These are phyloP conservation scores for Hypsizygus ulmarius DNA, from an alignment of 1,284 basidiomycete species.

Conservation along the genomic window DNA sequence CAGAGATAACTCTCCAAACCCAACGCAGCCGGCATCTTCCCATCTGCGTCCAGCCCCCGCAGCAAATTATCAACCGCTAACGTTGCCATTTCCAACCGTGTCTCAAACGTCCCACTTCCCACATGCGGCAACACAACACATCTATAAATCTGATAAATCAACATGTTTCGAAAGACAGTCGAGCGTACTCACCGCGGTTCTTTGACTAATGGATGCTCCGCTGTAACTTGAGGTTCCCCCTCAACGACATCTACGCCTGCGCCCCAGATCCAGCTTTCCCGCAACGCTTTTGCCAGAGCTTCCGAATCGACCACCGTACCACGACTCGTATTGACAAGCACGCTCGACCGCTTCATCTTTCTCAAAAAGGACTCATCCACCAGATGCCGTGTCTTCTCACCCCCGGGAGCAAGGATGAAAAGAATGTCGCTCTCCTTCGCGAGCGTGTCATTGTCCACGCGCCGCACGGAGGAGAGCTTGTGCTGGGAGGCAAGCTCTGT, in stretches of 20 bases:
- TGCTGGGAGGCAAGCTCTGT: constrained; percentile 45
- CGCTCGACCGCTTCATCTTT: constrained; percentile 81
- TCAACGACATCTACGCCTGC: constrained; percentile 95
- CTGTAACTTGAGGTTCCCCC: constrained; percentile 79
- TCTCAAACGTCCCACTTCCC: constrained; percentile 85
- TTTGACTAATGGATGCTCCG: constrained; percentile 78
- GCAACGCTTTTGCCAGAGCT: constrained; percentile 80
- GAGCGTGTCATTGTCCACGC: constrained; percentile 65
- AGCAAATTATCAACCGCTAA: constrained; percentile 68
- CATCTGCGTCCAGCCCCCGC: constrained; percentile 46
- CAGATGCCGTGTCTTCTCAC: constrained; percentile 67
- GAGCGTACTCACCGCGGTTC: constrained; percentile 58
- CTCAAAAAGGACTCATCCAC: constrained; percentile 71
- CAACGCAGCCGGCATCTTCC: constrained; percentile 54
- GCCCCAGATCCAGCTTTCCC: constrained; percentile 79
- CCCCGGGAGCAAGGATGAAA: constrained; percentile 83
- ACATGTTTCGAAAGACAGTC: constrained; percentile 3
- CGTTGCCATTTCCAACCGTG: constrained; percentile 79
- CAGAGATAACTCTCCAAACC: constrained; percentile 26
- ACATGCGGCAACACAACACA: constrained; percentile 87
- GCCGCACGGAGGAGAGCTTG: constrained; percentile 48
- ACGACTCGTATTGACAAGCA: constrained; percentile 80
- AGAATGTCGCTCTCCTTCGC: constrained; percentile 77
- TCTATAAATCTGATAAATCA: constrained; percentile 34
- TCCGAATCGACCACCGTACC: constrained; percentile 87